Evolutionary conservation across 1,139 yeast genomes (phyloP), one percentile per base, ranked within the genome.

Genomic region (Candida sojae): DNA sequence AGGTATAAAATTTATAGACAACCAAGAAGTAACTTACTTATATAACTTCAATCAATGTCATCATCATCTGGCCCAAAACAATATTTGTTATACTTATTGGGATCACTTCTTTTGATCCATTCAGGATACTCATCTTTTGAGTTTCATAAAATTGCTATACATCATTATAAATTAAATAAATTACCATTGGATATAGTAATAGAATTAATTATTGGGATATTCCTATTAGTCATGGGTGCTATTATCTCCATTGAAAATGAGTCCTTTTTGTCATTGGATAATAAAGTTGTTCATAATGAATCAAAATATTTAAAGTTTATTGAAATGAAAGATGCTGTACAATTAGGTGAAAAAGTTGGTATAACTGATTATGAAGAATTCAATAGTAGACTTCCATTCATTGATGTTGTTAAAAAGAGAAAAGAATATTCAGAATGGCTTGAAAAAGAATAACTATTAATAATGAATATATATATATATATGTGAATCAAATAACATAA

Each of bases 91-190:
- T 70, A 67, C 50, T 46, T 65, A 21, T 42, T 71, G 2, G 80
- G 80, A 1, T 46, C 58, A n/a, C 45, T 67, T 17, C 55, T 75
- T 12, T 62, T 77, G 34, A 42, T 66, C 10, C 84, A 80, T 57
- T 70, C 82, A 3, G 80, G 77, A 3, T 80, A 78, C 54, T 79
- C 84, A 10, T 71, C 83, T 1, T 74, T 73, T 55, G 83, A 80
- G 55, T 70, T 73, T 58, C 79, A 76, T 50, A 80, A 74, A 56
- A 51, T 48, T n/a, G 43, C 54, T 11, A 48, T 62, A 17, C 53
- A 50, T 44, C 54, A 57, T 33, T 39, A 33, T 26, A 21, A 10
- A 23, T 48, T 48, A 47, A 43, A 55, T 8, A 25, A 25, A 23
- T 36, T 36, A 51, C 78, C 78, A 4, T 48, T 58, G 7, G 83